Conservation (phyloP, 1,284 basidiomycete genomes). For the Leccinum solheimii region DNA sequence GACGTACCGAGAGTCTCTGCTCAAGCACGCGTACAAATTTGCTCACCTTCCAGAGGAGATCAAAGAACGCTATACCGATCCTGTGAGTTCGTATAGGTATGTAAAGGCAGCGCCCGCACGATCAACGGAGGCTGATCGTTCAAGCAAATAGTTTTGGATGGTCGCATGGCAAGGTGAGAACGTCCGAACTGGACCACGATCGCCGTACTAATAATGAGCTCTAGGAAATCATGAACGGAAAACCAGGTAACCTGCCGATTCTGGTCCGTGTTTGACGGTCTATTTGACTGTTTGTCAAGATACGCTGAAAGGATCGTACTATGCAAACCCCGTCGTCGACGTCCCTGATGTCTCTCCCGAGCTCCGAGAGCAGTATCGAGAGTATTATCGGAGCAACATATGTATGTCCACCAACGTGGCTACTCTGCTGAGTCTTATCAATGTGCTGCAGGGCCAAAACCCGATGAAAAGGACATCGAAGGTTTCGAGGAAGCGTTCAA, state of each 20-base stretch:
- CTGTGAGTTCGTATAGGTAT: constrained; percentile 69
- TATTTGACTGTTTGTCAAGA: constrained; percentile 45
- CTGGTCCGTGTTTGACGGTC: not conserved
- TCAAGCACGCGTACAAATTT: constrained; percentile 74
- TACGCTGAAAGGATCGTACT: constrained; percentile 86
- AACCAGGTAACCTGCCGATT: constrained; percentile 53
- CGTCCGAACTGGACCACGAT: not conserved
- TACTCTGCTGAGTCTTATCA: not conserved
- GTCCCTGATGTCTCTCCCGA: constrained; percentile 55
- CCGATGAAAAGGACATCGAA: constrained; percentile 59
- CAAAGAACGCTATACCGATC: constrained; percentile 72
- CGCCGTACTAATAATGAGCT: not conserved
- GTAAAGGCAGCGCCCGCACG: constrained; percentile 11
- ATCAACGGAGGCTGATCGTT: constrained; percentile 5
- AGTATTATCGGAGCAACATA: constrained; percentile 79
- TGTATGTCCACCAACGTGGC: constrained; percentile 45
- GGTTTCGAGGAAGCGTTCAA: constrained; percentile 88
- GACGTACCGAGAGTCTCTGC: constrained; percentile 63
- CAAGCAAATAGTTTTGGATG: constrained; percentile 75
- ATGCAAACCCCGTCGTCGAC: constrained; percentile 84
- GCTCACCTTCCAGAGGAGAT: constrained; percentile 63
- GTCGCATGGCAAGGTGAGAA: constrained; percentile 83
- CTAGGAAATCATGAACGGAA: constrained; percentile 93
- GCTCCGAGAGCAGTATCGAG: constrained; percentile 60
- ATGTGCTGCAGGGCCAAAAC: constrained; percentile 63